A percentile compares a stretch with the other conserved stretches of the same genome.
These are phyloP conservation scores for Decorospora gaudefroyi DNA, from an alignment of 2,329 filamentous ascomycete genomes.

Conservation along the genomic window DNA sequence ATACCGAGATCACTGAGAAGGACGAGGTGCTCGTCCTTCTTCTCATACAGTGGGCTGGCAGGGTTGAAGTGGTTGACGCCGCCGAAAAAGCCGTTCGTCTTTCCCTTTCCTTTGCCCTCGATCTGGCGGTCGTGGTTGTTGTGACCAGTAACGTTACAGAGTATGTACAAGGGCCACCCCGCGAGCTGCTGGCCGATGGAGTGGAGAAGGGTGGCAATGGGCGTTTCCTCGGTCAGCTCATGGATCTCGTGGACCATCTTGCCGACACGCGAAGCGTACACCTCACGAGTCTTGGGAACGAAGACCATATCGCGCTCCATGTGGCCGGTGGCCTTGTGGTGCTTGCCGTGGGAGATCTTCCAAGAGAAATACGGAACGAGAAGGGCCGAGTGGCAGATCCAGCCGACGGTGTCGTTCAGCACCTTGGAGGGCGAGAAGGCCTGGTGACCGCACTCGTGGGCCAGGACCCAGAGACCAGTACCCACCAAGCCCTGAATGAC, in stretches of 20 bases:
- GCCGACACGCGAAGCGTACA: conserved; percentile 76
- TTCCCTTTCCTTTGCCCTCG: conserved; percentile 92
- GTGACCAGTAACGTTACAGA: conserved; percentile 94
- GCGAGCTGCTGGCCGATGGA: conserved; percentile 83
- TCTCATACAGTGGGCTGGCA: conserved; percentile 85
- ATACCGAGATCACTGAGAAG: conserved; percentile 81
- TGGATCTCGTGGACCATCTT: conserved; percentile 76
- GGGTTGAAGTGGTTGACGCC: conserved; percentile 97
- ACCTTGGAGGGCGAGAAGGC: conserved; percentile 91
- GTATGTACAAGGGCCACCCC: conserved; percentile 91
- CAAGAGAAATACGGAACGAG: conserved; percentile 98
- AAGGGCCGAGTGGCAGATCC: conserved; percentile 84
- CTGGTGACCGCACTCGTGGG: conserved; percentile 97
- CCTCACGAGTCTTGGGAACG: conserved; percentile 85
- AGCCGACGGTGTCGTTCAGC: conserved; percentile 90
- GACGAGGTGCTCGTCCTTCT: conserved; percentile 86
- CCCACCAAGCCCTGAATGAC: conserved; percentile 89
- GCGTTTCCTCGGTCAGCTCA: conserved; percentile 94
- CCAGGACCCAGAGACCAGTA: conserved; percentile 93
- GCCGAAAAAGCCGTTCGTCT: conserved; percentile 76
- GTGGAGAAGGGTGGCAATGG: conserved; percentile 74
- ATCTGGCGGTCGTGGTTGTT: conserved; percentile 88
- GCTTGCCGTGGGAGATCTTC: conserved; percentile 99
- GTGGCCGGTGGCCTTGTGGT: conserved; percentile 98
- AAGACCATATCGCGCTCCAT: conserved; percentile 99